phyloP scores from a whole-genome alignment of 768 basidiomycete species.

The Arthromyces matolae region DNA sequence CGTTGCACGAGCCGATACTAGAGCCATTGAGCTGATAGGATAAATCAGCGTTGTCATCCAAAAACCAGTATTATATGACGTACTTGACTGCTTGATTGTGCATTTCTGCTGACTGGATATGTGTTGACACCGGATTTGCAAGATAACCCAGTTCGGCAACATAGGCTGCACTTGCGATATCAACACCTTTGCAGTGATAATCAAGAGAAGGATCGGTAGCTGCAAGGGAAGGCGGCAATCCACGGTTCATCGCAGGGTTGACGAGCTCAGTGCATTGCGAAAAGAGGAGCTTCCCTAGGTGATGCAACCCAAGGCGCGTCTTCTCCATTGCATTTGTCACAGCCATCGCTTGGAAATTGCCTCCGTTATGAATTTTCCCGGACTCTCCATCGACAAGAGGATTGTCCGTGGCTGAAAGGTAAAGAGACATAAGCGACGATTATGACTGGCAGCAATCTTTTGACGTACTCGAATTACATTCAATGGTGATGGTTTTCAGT shows the following conservation, averaged over 20 bases:
- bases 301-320: conserved; percentile 68
- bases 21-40: conserved; percentile 63
- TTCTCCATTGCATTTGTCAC: conserved; percentile 89
- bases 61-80: conserved; percentile 25
- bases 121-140: conserved; percentile 80
- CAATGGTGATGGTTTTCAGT: conserved; percentile 58
- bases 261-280: conserved; percentile 67
- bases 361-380: conserved; percentile 71
- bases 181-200: conserved; percentile 82
- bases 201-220: conserved; percentile 78
- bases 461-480: conserved; percentile 77
- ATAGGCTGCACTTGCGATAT: conserved; percentile 82
- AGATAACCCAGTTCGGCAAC: conserved; percentile 77
- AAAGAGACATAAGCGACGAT: conserved; percentile 5
- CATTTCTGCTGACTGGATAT: conserved; percentile 87
- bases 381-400: conserved; percentile 72
- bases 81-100: conserved; percentile 91
- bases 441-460: neutral
- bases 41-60: conserved; percentile 4
- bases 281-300: conserved; percentile 68
- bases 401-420: conserved; percentile 71
- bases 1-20: conserved; percentile 81
- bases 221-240: conserved; percentile 75
- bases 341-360: conserved; percentile 88
- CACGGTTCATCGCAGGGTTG: conserved; percentile 77